These are phyloP conservation scores for Neocucurbitaria cava DNA, from an alignment of 2,329 filamentous ascomycete species.

Conservation along the genomic window DNA sequence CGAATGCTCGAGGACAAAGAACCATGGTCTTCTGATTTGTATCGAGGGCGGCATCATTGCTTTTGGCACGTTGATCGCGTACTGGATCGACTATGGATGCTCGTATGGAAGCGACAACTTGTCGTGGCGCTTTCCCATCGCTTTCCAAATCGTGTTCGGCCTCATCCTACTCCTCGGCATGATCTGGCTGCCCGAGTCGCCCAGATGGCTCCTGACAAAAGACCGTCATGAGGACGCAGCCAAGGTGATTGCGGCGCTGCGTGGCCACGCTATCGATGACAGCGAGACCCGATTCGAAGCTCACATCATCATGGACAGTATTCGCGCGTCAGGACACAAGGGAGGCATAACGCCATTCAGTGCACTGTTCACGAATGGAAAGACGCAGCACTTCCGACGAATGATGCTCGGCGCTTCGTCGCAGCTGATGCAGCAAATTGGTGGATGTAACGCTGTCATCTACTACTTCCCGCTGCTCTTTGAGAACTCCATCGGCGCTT, in stretches of 20 bases:
- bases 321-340: conserved; percentile 50
- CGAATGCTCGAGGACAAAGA: conserved; percentile 61
- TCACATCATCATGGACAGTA: conserved; percentile 70
- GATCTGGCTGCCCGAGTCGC: conserved; percentile 68
- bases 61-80: conserved; percentile 60
- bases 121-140: conserved; percentile 61
- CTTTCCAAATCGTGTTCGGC: conserved; percentile 61
- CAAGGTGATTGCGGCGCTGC: conserved; percentile 59
- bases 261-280: conserved; percentile 58
- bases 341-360: conserved; percentile 55
- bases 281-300: conserved; percentile 66
- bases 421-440: conserved; percentile 40
- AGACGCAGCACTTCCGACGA: conserved; percentile 70
- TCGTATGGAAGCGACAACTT: conserved; percentile 39
- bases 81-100: conserved; percentile 54
- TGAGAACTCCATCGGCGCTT: conserved; percentile 59
- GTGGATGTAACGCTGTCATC: conserved; percentile 51
- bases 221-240: conserved; percentile 68
- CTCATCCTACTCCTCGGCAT: conserved; percentile 63
- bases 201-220: conserved; percentile 69
- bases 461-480: conserved; percentile 54
- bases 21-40: conserved; percentile 67
- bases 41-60: conserved; percentile 63
- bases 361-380: conserved; percentile 66
- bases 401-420: conserved; percentile 66